Evolutionary conservation across 371 early-diverging fungal species (phyloP).

Genomic region (Saksenaea vasiformis): DNA sequence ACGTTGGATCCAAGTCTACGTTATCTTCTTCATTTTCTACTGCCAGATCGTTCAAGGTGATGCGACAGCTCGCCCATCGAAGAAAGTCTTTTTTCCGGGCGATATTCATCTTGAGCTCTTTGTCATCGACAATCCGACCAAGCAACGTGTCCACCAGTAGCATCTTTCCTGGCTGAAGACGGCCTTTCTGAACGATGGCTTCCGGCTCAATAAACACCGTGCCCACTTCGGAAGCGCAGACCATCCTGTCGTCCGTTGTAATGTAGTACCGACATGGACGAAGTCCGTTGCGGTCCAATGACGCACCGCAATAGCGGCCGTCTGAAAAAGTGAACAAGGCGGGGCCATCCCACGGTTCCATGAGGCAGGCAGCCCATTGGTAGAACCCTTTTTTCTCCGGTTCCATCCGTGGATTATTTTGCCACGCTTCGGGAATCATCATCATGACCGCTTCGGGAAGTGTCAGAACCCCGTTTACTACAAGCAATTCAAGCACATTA

Average conservation of each 20-base stretch:
- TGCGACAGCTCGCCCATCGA: conserved; percentile 76
- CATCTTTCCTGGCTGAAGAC: conserved; percentile 94
- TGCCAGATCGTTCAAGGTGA: conserved; percentile 66
- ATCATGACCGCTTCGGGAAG: conserved; percentile 94
- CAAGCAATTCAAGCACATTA: conserved; percentile 89
- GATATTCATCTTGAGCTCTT: conserved; percentile 76
- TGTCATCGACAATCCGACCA: conserved; percentile 87
- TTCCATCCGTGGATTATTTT: conserved; percentile 79
- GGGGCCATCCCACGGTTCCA: conserved; percentile 98
- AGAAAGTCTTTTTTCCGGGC: conserved; percentile 70
- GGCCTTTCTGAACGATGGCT: conserved; percentile 81
- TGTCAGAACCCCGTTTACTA: conserved; percentile 83
- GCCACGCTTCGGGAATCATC: conserved; percentile 97
- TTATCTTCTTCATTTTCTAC: background rate
- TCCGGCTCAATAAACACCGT: conserved; percentile 80
- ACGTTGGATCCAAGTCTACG: conserved; percentile 36
- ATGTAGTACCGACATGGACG: conserved; percentile 94
- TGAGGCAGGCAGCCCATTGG: conserved; percentile 92
- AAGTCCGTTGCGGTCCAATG: conserved; percentile 92
- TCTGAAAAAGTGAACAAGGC: conserved; percentile 94
- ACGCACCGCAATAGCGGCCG: conserved; percentile 93
- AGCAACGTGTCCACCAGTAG: conserved; percentile 89
- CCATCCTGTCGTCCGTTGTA: conserved; percentile 89
- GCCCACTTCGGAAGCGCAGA: conserved; percentile 95
- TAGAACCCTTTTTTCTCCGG: conserved; percentile 88